A percentile compares a stretch with the other conserved stretches of the same genome.
Evolutionary conservation across 495 filamentous ascomycete species (phyloP).

Genomic region (Amorphotheca resinae): DNA sequence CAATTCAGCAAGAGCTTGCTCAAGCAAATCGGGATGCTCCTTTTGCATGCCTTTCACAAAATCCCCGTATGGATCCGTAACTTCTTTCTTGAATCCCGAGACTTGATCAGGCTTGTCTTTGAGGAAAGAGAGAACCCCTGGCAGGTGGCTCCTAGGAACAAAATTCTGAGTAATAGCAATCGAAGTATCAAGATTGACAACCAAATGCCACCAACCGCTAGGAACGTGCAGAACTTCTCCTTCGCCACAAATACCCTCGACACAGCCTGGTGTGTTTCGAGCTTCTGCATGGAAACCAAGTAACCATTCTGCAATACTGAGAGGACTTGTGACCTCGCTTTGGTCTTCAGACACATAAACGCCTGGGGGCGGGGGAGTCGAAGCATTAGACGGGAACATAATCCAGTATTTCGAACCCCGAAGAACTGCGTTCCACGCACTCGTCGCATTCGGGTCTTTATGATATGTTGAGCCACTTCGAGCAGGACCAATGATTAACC

Average conservation of each 20-base stretch:
- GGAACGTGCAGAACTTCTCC: constrained; percentile 94
- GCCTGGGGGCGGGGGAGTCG: constrained; percentile 58
- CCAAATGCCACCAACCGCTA: constrained; percentile 90
- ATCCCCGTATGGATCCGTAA: constrained; percentile 59
- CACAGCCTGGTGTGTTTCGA: constrained; percentile 59
- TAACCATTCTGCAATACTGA: constrained; percentile 94
- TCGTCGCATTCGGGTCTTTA: constrained; percentile 59
- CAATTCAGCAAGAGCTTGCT: constrained; percentile 49
- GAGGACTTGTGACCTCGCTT: constrained; percentile 86
- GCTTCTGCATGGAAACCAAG: constrained; percentile 85
- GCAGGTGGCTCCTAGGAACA: constrained; percentile 64
- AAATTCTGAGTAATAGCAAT: constrained; percentile 97
- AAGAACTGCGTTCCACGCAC: constrained; percentile 93
- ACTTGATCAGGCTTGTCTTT: constrained; percentile 72
- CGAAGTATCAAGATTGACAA: constrained; percentile 72
- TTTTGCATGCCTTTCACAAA: constrained; percentile 62
- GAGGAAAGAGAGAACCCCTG: constrained; percentile 68
- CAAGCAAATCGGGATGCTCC: constrained; percentile 50
- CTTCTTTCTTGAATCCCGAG: constrained; percentile 67
- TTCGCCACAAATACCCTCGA: constrained; percentile 74
- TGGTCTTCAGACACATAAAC: constrained; percentile 86
- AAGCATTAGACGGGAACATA: constrained; percentile 65
- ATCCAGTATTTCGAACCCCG: constrained; percentile 96
- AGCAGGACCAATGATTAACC: constrained; percentile 86
- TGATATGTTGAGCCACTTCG: constrained; percentile 93